Conservation (phyloP, 1,139 yeast species). For the Pichia sp. region DNA sequence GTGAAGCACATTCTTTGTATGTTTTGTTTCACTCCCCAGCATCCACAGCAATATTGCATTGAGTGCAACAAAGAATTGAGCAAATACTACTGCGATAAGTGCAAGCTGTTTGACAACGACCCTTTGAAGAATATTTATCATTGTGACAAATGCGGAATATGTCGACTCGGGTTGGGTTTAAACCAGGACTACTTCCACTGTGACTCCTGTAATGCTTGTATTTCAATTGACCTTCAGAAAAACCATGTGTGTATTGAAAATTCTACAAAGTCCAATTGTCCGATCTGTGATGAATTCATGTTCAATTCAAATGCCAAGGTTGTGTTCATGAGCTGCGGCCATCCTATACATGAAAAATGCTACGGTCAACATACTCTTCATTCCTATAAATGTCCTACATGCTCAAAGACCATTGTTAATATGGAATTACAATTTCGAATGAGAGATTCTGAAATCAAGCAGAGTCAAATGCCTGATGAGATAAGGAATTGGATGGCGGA, state of each 20-base stretch:
- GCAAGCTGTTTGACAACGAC: slow-evolving; percentile 84
- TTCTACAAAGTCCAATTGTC: slow-evolving; percentile 87
- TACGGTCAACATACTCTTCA: slow-evolving; percentile 75
- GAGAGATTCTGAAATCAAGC: slow-evolving; percentile 73
- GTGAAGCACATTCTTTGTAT: slow-evolving; percentile 75
- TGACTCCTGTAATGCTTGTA: slow-evolving; percentile 83
- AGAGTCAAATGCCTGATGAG: slow-evolving; percentile 77
- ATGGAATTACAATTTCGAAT: slow-evolving; percentile 87
- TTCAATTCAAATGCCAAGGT: slow-evolving; percentile 82
- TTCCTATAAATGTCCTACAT: slow-evolving; percentile 85
- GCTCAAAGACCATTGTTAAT: slow-evolving; percentile 76
- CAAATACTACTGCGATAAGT: slow-evolving; percentile 67
- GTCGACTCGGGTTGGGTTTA: slow-evolving; percentile 82
- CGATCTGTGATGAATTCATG: slow-evolving; percentile 88
- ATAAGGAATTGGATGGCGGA: slow-evolving; percentile 72
- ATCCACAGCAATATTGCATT: slow-evolving; percentile 64
- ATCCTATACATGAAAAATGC: slow-evolving; percentile 84
- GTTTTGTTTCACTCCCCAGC: slow-evolving; percentile 72
- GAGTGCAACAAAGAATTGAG: slow-evolving; percentile 66
- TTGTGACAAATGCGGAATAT: slow-evolving; percentile 89
- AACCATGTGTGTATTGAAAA: slow-evolving; percentile 81
- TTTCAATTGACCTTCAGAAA: slow-evolving; percentile 71
- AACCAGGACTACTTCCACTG: slow-evolving; percentile 91
- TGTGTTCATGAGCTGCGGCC: slow-evolving; percentile 92
- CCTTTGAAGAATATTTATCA: slow-evolving; percentile 79